These are phyloP conservation scores for Cucurbita ficifolia DNA, from an alignment of 306 rosid species.

Conservation along the genomic window DNA sequence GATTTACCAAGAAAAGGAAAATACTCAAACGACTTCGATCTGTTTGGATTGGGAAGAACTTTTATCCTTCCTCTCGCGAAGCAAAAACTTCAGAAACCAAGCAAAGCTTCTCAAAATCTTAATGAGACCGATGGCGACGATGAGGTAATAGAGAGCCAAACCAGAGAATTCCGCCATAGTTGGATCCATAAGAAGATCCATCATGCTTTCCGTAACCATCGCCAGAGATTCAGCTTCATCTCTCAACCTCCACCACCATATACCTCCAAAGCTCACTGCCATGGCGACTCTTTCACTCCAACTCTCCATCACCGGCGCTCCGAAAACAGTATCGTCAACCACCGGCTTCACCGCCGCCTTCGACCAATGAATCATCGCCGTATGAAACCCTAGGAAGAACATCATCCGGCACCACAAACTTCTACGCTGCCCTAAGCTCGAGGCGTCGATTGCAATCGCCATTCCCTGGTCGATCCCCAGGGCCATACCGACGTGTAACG, in stretches of 20 bases:
- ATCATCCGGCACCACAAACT: constrained; percentile 29
- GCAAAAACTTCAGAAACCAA: constrained; percentile 28
- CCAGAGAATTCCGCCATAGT: constrained; percentile 38
- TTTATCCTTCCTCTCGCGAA: constrained; percentile 11
- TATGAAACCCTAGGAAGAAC: constrained; percentile 66
- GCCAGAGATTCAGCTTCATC: constrained; percentile 56
- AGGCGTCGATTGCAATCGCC: constrained; percentile 13
- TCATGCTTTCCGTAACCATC: constrained; percentile 37
- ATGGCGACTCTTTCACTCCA: constrained; percentile 38
- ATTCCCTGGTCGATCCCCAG: constrained; percentile 46
- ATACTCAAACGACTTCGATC: constrained; percentile 5
- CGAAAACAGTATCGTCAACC: constrained; percentile 61
- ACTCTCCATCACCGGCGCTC: constrained; percentile 23
- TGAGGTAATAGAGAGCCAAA: constrained; percentile 55
- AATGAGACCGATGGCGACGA: constrained; percentile 50
- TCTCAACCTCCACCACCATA: constrained; percentile 86
- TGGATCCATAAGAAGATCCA: constrained; percentile 31
- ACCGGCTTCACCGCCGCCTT: constrained; percentile 70
- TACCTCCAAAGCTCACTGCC: constrained; percentile 32
- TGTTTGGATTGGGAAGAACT: constrained; percentile 2
- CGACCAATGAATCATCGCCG: constrained; percentile 55
- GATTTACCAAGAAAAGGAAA: background rate
- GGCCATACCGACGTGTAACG: constrained; percentile 54
- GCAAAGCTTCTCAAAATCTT: constrained; percentile 30
- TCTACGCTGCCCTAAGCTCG: constrained; percentile 10